These are phyloP conservation scores for Metschnikowia cerradonensis DNA, from an alignment of 805 yeast species.

Conservation along the genomic window DNA sequence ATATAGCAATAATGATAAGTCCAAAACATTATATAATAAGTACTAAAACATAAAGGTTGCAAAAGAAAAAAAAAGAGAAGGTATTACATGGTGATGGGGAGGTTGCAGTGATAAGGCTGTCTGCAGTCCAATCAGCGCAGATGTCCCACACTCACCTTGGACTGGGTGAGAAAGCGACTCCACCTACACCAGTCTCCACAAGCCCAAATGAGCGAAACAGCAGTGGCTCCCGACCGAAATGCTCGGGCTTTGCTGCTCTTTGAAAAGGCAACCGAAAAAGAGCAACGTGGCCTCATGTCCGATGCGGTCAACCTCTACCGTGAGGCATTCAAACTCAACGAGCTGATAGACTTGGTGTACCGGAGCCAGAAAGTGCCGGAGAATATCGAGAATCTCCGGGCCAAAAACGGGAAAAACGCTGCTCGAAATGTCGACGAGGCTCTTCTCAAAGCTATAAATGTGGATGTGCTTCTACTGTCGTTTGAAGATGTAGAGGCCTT, in stretches of 20 bases:
- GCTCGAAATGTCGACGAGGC: constrained; percentile 32
- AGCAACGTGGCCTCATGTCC: constrained; percentile 68
- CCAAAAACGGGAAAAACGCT: constrained; percentile 28
- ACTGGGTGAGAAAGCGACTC: background rate
- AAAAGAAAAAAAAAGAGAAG: too few species aligned
- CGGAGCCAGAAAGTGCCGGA: constrained; percentile 50
- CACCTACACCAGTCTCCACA: background rate
- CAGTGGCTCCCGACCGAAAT: background rate
- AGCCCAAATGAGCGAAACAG: background rate
- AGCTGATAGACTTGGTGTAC: constrained; percentile 64
- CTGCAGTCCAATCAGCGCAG: too few species aligned
- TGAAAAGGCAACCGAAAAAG: constrained; percentile 69
- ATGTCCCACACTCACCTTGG: too few species aligned
- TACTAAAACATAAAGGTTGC: too few species aligned
- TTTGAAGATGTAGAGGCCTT: constrained; percentile 27
- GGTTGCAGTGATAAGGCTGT: too few species aligned
- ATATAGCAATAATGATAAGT: too few species aligned
- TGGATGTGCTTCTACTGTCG: constrained; percentile 34
- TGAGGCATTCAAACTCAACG: constrained; percentile 58
- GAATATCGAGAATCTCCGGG: constrained; percentile 22
- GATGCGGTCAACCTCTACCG: constrained; percentile 77
- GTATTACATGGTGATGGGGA: too few species aligned
- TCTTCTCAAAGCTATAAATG: constrained; percentile 38
- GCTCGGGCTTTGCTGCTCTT: constrained; percentile 57
- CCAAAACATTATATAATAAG: too few species aligned